Percentiles rank a stretch among this genome's conserved stretches.
These are phyloP conservation scores for Malassezia brasiliensis DNA, from an alignment of 1,284 basidiomycete genomes.

Conservation along the genomic window DNA sequence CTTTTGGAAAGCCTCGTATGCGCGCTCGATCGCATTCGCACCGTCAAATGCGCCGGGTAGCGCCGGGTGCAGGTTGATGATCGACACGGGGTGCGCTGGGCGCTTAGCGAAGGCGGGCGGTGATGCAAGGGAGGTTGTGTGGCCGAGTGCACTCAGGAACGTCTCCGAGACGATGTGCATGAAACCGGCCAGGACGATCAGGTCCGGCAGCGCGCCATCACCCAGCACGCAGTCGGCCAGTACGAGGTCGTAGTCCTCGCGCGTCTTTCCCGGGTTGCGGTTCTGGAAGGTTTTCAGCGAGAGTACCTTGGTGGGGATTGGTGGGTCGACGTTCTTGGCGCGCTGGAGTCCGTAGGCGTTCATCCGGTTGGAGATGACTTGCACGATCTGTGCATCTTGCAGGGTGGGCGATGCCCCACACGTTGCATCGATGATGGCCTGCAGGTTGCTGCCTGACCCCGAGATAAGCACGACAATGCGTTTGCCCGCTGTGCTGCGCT, in stretches of 20 bases:
- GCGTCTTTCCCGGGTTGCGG: slow-evolving; percentile 59
- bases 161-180: slow-evolving; percentile 73
- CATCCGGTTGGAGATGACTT: slow-evolving; percentile 86
- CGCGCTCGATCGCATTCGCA: slow-evolving; percentile 74
- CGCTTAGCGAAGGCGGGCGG: slow-evolving; percentile 21
- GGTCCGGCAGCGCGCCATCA: slow-evolving; percentile 57
- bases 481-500: slow-evolving; percentile 21
- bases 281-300: slow-evolving; percentile 75
- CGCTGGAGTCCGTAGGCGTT: slow-evolving; percentile 79
- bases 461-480: slow-evolving; percentile 45
- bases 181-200: slow-evolving; percentile 90
- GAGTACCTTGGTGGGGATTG: slow-evolving; percentile 71
- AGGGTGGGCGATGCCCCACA: slow-evolving; percentile 53
- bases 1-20: slow-evolving; percentile 74
- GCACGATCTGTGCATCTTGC: slow-evolving; percentile 58
- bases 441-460: slow-evolving; percentile 67
- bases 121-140: slow-evolving; percentile 22
- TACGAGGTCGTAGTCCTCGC: slow-evolving; percentile 76
- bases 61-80: slow-evolving; percentile 95
- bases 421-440: slow-evolving; percentile 84
- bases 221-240: slow-evolving; percentile 64
- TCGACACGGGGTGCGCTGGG: slow-evolving; percentile 57
- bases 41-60: slow-evolving; percentile 91
- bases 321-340: slow-evolving; percentile 60
- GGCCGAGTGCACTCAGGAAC: slow-evolving; percentile 50